Evolutionary conservation across 177 flowering plant genomes (phyloP).

Genomic region (Vitis hybrid): DNA sequence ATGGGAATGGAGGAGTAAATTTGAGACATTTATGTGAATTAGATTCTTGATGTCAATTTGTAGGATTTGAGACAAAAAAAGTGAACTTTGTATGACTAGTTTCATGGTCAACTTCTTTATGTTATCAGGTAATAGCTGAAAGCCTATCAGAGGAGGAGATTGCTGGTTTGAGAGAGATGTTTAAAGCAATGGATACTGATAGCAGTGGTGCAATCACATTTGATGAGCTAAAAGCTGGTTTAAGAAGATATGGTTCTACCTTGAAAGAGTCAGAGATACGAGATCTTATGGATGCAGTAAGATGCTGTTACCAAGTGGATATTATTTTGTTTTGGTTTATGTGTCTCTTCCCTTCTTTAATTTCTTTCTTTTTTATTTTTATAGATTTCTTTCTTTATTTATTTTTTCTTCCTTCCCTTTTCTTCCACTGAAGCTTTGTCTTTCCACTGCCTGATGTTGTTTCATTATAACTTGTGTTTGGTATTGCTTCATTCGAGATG

Average conservation of each 20-base stretch:
- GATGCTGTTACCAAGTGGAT: background rate
- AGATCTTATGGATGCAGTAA: slow-evolving; percentile 84
- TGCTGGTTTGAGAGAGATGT: slow-evolving; percentile 88
- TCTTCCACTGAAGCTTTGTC: background rate
- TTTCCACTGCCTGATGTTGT: too few relatives aligned
- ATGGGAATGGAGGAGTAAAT: too few relatives aligned
- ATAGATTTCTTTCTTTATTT: too few relatives aligned
- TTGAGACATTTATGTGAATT: too few relatives aligned
- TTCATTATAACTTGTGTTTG: background rate
- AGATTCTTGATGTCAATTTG: too few relatives aligned
- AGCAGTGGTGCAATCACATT: slow-evolving; percentile 89
- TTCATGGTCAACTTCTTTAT: background rate
- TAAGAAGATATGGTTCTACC: slow-evolving; percentile 85
- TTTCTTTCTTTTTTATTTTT: background rate
- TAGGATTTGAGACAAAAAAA: too few relatives aligned
- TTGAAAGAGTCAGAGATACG: slow-evolving; percentile 77
- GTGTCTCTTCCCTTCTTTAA: background rate
- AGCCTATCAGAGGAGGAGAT: slow-evolving; percentile 90
- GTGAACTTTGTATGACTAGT: too few relatives aligned
- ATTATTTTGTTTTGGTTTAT: background rate
- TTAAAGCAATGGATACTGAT: slow-evolving; percentile 82
- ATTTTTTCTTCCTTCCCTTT: background rate
- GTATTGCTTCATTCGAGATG: background rate
- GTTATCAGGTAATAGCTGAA: slow-evolving; percentile 74
- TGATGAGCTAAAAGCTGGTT: slow-evolving; percentile 88